These are phyloP conservation scores for Leccinellum albellum DNA, from an alignment of 768 basidiomycete genomes.

Conservation along the genomic window DNA sequence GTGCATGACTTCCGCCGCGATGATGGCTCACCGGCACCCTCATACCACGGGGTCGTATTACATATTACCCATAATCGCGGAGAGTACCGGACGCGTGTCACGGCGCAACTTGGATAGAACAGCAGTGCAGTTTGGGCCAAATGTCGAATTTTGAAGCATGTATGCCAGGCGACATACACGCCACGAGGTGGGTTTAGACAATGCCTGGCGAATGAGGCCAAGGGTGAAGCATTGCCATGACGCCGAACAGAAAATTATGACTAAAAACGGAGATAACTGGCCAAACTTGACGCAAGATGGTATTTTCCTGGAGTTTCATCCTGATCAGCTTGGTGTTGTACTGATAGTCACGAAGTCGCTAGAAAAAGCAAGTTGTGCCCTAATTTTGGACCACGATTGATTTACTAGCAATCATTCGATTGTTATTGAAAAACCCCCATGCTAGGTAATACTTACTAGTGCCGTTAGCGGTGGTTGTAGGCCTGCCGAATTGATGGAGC, in stretches of 20 bases:
- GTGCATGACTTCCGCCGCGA: slow-evolving; percentile 19
- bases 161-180: slow-evolving; percentile 24
- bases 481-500: slow-evolving; percentile 5
- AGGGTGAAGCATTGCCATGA: slow-evolving; percentile 23
- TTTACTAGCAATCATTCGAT: background rate
- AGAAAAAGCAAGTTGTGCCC: background rate
- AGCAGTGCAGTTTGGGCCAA: slow-evolving; percentile 16
- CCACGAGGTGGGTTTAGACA: slow-evolving; percentile 16
- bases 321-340: slow-evolving; percentile 1
- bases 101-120: slow-evolving; percentile 19
- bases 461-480: slow-evolving; percentile 2
- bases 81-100: slow-evolving; percentile 19
- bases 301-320: slow-evolving; percentile 1
- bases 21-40: slow-evolving; percentile 17
- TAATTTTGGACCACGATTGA: slow-evolving; percentile 7
- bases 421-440: background rate
- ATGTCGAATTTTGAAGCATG: slow-evolving; percentile 17
- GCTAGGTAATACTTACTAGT: background rate
- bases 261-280: slow-evolving; percentile 8
- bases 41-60: slow-evolving; percentile 25
- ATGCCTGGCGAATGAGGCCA: slow-evolving; percentile 12
- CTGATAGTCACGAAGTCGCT: background rate
- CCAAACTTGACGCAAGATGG: slow-evolving; percentile 5
- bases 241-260: background rate
- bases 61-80: slow-evolving; percentile 25